Conservation (phyloP, 768 basidiomycete species). For the Xerocomus potaroensis region DNA sequence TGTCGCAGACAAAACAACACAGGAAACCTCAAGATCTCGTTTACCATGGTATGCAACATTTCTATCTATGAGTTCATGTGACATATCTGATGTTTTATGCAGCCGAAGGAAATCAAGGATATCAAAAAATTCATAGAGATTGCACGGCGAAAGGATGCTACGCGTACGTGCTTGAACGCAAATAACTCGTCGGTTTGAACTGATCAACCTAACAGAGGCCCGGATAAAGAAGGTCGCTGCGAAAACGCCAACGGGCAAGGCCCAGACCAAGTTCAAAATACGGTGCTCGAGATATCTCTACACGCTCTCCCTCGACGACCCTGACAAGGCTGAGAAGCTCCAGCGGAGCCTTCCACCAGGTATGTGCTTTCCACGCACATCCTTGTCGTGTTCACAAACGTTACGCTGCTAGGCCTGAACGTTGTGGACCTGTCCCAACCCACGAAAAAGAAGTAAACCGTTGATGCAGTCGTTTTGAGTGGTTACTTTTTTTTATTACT, state of each 20-base stretch:
- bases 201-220: too few species aligned
- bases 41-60: slow-evolving; percentile 26
- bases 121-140: slow-evolving; percentile 99
- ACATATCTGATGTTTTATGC: slow-evolving; percentile 8
- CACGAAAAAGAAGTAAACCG: slow-evolving; percentile 67
- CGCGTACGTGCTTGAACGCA: slow-evolving; percentile 84
- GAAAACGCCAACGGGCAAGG: slow-evolving; percentile 63
- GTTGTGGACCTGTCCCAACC: slow-evolving; percentile 62
- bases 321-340: slow-evolving; percentile 98
- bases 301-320: slow-evolving; percentile 93
- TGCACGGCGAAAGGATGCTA: slow-evolving; percentile 95
- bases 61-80: neutral
- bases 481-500: neutral
- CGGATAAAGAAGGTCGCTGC: slow-evolving; percentile 94
- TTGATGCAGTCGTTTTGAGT: neutral
- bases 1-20: neutral
- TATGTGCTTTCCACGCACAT: slow-evolving; percentile 42
- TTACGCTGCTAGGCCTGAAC: slow-evolving; percentile 51
- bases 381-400: too few species aligned
- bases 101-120: slow-evolving; percentile 98
- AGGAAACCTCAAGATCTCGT: slow-evolving; percentile 12
- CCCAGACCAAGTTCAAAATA: slow-evolving; percentile 96
- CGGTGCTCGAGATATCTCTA: slow-evolving; percentile 95
- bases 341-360: slow-evolving; percentile 93
- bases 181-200: too few species aligned